Evolutionary conservation across 2,329 filamentous ascomycete species (phyloP).

Genomic region (Colletotrichum sp.): DNA sequence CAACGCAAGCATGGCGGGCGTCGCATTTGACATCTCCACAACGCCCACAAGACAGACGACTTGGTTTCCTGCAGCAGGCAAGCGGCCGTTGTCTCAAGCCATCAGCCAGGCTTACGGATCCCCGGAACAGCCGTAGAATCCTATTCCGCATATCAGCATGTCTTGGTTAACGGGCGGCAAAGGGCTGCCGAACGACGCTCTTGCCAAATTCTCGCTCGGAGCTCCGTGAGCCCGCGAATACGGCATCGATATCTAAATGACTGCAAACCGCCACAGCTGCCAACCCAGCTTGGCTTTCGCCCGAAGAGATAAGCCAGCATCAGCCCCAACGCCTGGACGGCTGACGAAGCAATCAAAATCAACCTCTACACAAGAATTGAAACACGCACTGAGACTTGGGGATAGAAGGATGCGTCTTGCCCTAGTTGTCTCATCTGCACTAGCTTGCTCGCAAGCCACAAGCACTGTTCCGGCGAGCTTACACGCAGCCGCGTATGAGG

Average conservation of each 20-base stretch:
- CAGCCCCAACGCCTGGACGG: neutral
- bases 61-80: neutral
- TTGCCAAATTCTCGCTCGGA: neutral
- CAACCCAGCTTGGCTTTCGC: neutral
- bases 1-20: neutral
- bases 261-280: neutral
- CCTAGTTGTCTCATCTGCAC: neutral
- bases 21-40: neutral
- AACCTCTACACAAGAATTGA: neutral
- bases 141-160: neutral
- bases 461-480: neutral
- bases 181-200: neutral
- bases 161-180: neutral
- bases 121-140: neutral
- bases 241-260: neutral
- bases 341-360: neutral
- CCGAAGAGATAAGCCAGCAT: neutral
- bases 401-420: neutral
- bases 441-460: neutral
- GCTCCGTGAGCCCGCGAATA: neutral
- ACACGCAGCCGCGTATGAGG: neutral
- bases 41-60: neutral
- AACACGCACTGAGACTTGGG: neutral
- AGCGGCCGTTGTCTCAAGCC: neutral
- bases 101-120: neutral